phyloP scores from a whole-genome alignment of 1,284 basidiomycete genomes.

The Rhizoctonia solani region DNA sequence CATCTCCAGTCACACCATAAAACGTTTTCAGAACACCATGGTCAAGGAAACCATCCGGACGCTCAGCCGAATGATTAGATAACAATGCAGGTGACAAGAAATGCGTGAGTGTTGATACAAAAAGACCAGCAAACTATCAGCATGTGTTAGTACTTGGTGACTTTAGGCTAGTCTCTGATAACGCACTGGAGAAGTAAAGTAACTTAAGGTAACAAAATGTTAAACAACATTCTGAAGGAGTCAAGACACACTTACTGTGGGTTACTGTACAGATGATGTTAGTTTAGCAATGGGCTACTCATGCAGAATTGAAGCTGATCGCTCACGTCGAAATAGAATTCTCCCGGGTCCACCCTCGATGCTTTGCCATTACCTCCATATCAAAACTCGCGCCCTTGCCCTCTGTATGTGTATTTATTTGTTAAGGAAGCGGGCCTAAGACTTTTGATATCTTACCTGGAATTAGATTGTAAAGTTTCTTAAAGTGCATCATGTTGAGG shows the following conservation, averaged over 20 bases:
- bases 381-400: conserved; percentile 4
- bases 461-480: conserved; percentile 14
- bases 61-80: conserved; percentile 13
- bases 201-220: background rate
- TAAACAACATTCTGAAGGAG: background rate
- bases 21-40: conserved; percentile 22
- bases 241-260: conserved; percentile 1
- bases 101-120: background rate
- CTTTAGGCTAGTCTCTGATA: no score
- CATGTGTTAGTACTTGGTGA: background rate
- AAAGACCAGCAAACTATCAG: background rate
- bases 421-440: no score
- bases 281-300: background rate
- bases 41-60: conserved; percentile 7
- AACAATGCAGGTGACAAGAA: conserved; percentile 8
- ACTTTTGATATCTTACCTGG: background rate
- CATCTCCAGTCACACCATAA: conserved; percentile 4
- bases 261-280: background rate
- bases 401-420: background rate
- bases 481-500: background rate
- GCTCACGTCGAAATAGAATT: conserved; percentile 2
- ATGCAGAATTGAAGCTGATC: background rate
- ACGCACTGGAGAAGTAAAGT: no score
- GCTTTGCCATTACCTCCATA: conserved; percentile 1
- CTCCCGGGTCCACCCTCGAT: background rate